These are phyloP conservation scores for Apium graveolens DNA, from an alignment of 129 eudicot species.

Conservation along the genomic window DNA sequence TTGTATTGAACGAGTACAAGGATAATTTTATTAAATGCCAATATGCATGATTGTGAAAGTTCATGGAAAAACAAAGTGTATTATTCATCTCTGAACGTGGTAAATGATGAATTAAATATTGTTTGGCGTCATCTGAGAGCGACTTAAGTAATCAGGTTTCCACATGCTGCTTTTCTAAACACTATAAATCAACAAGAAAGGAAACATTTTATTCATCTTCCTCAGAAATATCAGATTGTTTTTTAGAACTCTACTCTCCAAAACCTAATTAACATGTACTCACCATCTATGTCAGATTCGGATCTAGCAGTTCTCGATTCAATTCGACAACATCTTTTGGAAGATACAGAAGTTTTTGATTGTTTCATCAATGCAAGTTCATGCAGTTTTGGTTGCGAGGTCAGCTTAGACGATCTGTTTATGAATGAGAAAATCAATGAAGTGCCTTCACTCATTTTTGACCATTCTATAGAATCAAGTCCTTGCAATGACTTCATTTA, in stretches of 20 bases:
- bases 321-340: neutral
- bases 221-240: neutral
- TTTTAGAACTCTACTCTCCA: neutral
- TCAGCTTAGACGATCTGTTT: no score
- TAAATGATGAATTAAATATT: neutral
- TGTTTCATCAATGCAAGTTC: neutral
- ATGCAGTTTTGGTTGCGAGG: no score
- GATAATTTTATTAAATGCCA: no score
- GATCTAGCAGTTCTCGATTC: neutral
- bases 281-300: neutral
- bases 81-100: neutral
- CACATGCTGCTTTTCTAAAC: neutral
- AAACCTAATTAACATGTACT: neutral
- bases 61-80: neutral
- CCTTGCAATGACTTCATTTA: neutral
- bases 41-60: neutral
- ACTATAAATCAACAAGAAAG: neutral
- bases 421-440: no score
- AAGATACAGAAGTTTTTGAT: neutral
- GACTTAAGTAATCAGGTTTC: no score
- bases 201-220: neutral
- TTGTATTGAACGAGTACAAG: no score
- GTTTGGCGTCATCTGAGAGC: neutral
- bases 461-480: no score
- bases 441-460: no score